Evolutionary conservation across 2,329 filamentous ascomycete species (phyloP).

Genomic region (Penicillium sp.): DNA sequence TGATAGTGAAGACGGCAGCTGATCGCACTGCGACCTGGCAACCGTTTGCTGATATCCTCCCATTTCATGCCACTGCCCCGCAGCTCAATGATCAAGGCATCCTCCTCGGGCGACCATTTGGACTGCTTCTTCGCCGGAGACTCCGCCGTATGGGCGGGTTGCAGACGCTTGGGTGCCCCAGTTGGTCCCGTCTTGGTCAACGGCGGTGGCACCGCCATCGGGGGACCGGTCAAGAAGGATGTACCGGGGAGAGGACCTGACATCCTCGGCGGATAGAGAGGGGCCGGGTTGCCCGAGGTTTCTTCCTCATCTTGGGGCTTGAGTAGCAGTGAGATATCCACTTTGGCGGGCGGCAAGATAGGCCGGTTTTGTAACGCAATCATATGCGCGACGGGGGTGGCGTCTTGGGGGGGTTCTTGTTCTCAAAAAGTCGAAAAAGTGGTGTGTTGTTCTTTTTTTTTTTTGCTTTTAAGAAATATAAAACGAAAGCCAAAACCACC

Average conservation of each 20-base stretch:
- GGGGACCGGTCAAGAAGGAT: constrained; percentile 24
- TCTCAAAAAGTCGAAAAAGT: neutral
- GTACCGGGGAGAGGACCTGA: constrained; percentile 26
- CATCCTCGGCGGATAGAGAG: constrained; percentile 35
- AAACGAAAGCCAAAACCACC: neutral
- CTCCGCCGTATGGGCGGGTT: constrained; percentile 49
- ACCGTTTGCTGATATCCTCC: constrained; percentile 92
- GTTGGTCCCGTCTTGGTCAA: constrained; percentile 32
- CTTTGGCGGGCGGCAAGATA: constrained; percentile 60
- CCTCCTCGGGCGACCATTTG: constrained; percentile 94
- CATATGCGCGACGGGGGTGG: constrained; percentile 40
- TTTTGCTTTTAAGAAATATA: neutral
- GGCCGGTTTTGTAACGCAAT: constrained; percentile 43
- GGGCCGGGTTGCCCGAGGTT: constrained; percentile 28
- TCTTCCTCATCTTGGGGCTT: constrained; percentile 57
- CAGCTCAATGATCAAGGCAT: constrained; percentile 89
- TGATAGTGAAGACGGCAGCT: constrained; percentile 95
- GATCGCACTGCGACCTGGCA: constrained; percentile 89
- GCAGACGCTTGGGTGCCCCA: constrained; percentile 42
- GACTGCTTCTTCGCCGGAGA: constrained; percentile 90
- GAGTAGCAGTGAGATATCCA: constrained; percentile 93
- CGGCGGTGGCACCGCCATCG: constrained; percentile 24
- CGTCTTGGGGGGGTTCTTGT: neutral
- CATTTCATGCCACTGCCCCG: constrained; percentile 93
- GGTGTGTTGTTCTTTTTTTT: neutral